These are phyloP conservation scores for Singerocomus inundabilis DNA, from an alignment of 1,284 basidiomycete genomes.

Conservation along the genomic window DNA sequence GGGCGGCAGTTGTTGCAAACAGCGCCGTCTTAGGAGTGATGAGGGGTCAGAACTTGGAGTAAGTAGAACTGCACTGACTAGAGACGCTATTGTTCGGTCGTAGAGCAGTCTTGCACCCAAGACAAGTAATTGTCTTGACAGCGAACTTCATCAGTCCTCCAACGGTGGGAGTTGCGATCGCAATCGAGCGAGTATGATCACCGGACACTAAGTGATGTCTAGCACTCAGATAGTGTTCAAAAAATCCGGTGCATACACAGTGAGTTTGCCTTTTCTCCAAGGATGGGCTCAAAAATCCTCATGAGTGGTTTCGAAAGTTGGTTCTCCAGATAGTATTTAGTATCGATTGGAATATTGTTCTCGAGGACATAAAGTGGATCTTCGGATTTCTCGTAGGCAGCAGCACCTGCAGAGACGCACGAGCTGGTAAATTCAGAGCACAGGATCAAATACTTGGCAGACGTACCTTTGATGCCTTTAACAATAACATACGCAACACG, in stretches of 20 bases:
- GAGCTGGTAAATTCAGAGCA: not conserved
- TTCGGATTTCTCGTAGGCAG: conserved; percentile 97
- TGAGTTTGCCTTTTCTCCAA: conserved; percentile 85
- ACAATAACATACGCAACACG: conserved; percentile 97
- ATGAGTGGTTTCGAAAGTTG: conserved; percentile 93
- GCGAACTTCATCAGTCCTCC: conserved; percentile 98
- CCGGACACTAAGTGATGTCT: conserved; percentile 68
- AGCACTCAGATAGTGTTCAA: conserved; percentile 3
- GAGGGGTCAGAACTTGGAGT: conserved; percentile 1
- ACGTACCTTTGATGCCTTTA: conserved; percentile 86
- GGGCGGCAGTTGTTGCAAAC: conserved; percentile 92
- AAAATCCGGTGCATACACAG: conserved; percentile 56
- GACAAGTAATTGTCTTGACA: conserved; percentile 88
- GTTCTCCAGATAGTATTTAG: conserved; percentile 95
- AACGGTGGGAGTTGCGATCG: conserved; percentile 91
- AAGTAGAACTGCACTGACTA: conserved; percentile 43
- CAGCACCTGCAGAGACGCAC: conserved; percentile 60
- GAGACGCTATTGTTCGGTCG: conserved; percentile 66
- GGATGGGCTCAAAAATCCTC: conserved; percentile 96
- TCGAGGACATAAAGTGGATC: conserved; percentile 95
- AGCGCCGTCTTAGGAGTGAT: conserved; percentile 64
- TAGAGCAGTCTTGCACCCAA: conserved; percentile 90
- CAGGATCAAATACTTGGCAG: not conserved
- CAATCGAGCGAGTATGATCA: conserved; percentile 90
- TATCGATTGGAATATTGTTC: conserved; percentile 95